These are phyloP conservation scores for Populus pruinosa DNA, from an alignment of 345 rosid genomes.

Conservation along the genomic window DNA sequence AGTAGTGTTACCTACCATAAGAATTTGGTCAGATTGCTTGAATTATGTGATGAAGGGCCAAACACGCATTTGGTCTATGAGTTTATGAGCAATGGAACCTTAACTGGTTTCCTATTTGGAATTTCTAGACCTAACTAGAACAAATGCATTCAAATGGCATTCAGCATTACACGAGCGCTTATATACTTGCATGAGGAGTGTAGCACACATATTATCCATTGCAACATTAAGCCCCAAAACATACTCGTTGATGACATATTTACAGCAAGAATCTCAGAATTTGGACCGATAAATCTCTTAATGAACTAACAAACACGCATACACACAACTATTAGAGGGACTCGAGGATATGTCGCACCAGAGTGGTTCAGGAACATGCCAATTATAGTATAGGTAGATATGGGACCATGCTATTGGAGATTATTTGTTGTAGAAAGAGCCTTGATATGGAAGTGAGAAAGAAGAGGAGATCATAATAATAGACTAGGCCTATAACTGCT, in stretches of 20 bases:
- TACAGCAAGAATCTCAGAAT: slow-evolving; percentile 8
- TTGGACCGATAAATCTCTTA: slow-evolving; percentile 12
- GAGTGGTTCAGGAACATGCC: slow-evolving; percentile 16
- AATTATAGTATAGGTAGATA: slow-evolving; percentile 18
- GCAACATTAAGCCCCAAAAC: slow-evolving; percentile 3
- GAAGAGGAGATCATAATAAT: slow-evolving; percentile 9
- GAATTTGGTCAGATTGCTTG: slow-evolving; percentile 7
- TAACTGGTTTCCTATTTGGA: slow-evolving; percentile 11
- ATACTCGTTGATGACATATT: not conserved
- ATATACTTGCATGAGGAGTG: slow-evolving; percentile 10
- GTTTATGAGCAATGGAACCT: slow-evolving; percentile 15
- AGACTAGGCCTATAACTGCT: slow-evolving; percentile 23
- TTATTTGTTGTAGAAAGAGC: slow-evolving; percentile 18
- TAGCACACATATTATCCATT: slow-evolving; percentile 12
- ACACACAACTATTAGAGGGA: slow-evolving; percentile 8
- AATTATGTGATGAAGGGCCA: slow-evolving; percentile 5
- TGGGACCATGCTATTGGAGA: slow-evolving; percentile 25
- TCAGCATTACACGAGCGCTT: slow-evolving; percentile 10
- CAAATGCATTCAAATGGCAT: slow-evolving; percentile 4
- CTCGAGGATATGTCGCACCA: slow-evolving; percentile 15
- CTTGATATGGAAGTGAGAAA: slow-evolving; percentile 5
- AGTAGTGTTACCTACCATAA: no score
- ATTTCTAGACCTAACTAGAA: slow-evolving; percentile 2
- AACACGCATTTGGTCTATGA: slow-evolving; percentile 8
- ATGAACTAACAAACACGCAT: slow-evolving; percentile 5